phyloP scores from a whole-genome alignment of 2,329 filamentous ascomycete genomes.

The Fusarium anguioides region DNA sequence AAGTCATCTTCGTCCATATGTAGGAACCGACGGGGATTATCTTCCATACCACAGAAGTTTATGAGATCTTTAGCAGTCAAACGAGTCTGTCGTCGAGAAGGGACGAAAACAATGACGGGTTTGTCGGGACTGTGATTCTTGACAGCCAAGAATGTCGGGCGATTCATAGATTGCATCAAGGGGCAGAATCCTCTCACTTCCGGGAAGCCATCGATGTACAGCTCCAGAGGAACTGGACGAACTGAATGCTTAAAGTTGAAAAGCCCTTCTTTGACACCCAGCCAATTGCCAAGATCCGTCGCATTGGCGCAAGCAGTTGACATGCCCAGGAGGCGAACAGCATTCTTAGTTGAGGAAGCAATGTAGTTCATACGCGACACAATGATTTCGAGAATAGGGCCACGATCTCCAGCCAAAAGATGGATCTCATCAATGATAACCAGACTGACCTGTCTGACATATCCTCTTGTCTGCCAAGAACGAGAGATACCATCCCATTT shows the following conservation, averaged over 20 bases:
- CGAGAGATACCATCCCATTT: slow-evolving; percentile 99
- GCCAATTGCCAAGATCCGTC: slow-evolving; percentile 92
- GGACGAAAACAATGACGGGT: slow-evolving; percentile 97
- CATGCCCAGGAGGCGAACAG: slow-evolving; percentile 95
- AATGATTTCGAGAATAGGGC: slow-evolving; percentile 98
- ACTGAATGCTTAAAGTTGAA: slow-evolving; percentile 99
- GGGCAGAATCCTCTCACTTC: slow-evolving; percentile 96
- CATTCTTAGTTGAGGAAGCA: slow-evolving; percentile 88
- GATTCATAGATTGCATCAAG: slow-evolving; percentile 99
- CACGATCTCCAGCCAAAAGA: slow-evolving; percentile 93
- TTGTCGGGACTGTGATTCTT: slow-evolving; percentile 97
- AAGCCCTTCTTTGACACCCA: slow-evolving; percentile 93
- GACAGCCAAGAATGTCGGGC: slow-evolving; percentile 94
- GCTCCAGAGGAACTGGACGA: slow-evolving; percentile 92
- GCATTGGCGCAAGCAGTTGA: slow-evolving; percentile 98
- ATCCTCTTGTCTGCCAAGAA: slow-evolving; percentile 97
- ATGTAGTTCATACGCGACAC: slow-evolving; percentile 98
- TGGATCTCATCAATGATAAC: slow-evolving; percentile 99
- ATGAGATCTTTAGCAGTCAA: slow-evolving; percentile 96
- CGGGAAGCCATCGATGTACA: slow-evolving; percentile 97
- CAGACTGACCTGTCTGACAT: slow-evolving; percentile 92
- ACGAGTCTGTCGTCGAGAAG: slow-evolving; percentile 92
- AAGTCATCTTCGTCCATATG: slow-evolving; percentile 95
- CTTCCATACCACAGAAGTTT: slow-evolving; percentile 98
- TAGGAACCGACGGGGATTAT: slow-evolving; percentile 93